phyloP scores from a whole-genome alignment of 306 rosid genomes.

The Albizia julibrissin region DNA sequence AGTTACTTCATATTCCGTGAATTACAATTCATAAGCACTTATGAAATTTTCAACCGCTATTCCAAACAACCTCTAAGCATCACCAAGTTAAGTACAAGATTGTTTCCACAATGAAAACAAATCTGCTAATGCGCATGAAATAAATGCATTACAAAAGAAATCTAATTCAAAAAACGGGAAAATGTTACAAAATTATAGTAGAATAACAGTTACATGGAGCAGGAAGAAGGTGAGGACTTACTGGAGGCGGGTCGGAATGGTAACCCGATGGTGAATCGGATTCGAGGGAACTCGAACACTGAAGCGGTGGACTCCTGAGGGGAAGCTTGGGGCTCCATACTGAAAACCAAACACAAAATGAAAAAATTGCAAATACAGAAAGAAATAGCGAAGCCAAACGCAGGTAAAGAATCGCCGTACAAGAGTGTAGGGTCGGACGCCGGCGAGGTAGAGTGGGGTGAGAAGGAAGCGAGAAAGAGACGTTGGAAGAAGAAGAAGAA shows the following conservation, averaged over 20 bases:
- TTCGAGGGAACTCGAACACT: slow-evolving; percentile 35
- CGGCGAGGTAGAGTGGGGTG: background rate
- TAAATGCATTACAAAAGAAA: background rate
- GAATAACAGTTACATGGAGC: background rate
- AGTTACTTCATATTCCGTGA: no score
- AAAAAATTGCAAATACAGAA: background rate
- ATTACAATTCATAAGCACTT: no score
- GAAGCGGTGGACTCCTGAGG: slow-evolving; percentile 37
- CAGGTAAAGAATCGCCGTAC: background rate
- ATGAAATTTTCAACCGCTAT: no score
- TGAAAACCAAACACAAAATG: slow-evolving; percentile 8
- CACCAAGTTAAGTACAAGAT: background rate
- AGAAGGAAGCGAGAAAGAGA: slow-evolving; percentile 29
- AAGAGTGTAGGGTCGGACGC: background rate
- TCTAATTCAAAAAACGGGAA: background rate
- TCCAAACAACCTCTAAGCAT: no score
- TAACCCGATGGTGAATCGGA: slow-evolving; percentile 41
- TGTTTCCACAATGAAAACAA: background rate
- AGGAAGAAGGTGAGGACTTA: background rate
- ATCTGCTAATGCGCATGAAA: background rate
- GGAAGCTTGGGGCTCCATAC: slow-evolving; percentile 32
- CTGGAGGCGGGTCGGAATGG: slow-evolving; percentile 44
- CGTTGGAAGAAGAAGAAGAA: slow-evolving; percentile 31
- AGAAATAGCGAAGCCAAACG: background rate
- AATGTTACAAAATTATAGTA: background rate